Evolutionary conservation across 129 eudicot species (phyloP).

Genomic region (Pittosporum tobira): DNA sequence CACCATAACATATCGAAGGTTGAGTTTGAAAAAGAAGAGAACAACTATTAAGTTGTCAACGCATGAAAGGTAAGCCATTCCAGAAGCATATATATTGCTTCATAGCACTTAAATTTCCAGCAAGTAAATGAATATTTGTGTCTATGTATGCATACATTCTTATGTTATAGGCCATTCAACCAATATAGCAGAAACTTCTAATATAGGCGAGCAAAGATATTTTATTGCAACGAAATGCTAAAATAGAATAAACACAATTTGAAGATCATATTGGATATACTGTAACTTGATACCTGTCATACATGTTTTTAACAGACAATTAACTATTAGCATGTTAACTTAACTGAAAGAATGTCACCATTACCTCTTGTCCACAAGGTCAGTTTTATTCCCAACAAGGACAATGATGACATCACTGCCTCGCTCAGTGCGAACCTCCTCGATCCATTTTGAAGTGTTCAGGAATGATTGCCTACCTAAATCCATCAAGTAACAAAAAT

Average conservation of each 20-base stretch:
- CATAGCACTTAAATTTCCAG: background rate
- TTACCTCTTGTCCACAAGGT: conserved; percentile 82
- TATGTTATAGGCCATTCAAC: too few species aligned
- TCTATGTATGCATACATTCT: too few species aligned
- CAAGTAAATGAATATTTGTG: too few species aligned
- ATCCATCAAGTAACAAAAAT: background rate
- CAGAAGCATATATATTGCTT: background rate
- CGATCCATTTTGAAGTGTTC: conserved; percentile 77
- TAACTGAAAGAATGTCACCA: background rate
- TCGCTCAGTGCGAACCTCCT: conserved; percentile 82
- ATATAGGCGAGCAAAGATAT: too few species aligned
- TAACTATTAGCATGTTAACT: background rate
- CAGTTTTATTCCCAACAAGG: conserved; percentile 83
- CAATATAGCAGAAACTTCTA: too few species aligned
- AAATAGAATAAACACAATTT: too few species aligned
- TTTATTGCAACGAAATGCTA: too few species aligned
- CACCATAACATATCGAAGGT: background rate
- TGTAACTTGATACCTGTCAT: too few species aligned
- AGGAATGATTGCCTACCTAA: conserved; percentile 66
- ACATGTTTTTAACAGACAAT: too few species aligned
- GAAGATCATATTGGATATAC: too few species aligned
- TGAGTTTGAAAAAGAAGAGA: background rate
- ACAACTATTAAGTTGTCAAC: background rate
- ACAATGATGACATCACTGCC: conserved; percentile 86
- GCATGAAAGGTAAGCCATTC: background rate